A percentile compares a stretch with the other conserved stretches of the same genome.
Conservation (phyloP, 352 stramenopile species). For the Pythium guiyangense region DNA sequence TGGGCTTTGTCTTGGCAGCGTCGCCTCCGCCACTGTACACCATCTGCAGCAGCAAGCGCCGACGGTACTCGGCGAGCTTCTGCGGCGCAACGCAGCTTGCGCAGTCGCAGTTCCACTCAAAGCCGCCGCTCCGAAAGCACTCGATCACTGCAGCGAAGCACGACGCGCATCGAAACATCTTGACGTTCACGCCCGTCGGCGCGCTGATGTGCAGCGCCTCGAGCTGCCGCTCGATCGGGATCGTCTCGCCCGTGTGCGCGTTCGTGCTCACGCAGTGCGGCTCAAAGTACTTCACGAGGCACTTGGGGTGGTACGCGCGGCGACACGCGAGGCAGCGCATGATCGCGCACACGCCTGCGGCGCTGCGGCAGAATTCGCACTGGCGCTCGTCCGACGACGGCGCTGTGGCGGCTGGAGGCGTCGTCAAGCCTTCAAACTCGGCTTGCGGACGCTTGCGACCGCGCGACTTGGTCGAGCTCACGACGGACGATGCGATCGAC, state of each 20-base stretch:
- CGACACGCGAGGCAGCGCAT: constrained; percentile 34
- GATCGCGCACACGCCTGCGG: constrained; percentile 25
- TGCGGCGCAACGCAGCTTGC: constrained; percentile 33
- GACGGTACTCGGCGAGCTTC: constrained; percentile 27
- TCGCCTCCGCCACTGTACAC: constrained; percentile 29
- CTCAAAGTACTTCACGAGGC: constrained; percentile 31
- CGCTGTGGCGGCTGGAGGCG: neutral
- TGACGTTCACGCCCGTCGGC: constrained; percentile 17
- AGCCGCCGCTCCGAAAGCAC: constrained; percentile 28
- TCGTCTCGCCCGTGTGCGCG: constrained; percentile 1
- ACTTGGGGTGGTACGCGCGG: constrained; percentile 43
- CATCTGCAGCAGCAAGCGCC: constrained; percentile 37
- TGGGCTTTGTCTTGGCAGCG: neutral
- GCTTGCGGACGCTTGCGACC: neutral
- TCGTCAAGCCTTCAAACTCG: constrained; percentile 2
- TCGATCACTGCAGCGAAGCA: constrained; percentile 43
- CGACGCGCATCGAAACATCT: constrained; percentile 39
- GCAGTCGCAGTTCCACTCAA: constrained; percentile 34
- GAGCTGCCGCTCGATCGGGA: constrained; percentile 31
- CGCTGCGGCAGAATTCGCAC: constrained; percentile 44
- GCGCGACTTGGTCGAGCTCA: neutral
- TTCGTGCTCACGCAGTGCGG: constrained; percentile 11
- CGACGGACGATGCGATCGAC: neutral
- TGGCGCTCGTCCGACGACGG: constrained; percentile 5
- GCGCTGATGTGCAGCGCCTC: constrained; percentile 20